phyloP scores from a whole-genome alignment of 805 yeast species.

The Wickerhamomyces xylosicus region DNA sequence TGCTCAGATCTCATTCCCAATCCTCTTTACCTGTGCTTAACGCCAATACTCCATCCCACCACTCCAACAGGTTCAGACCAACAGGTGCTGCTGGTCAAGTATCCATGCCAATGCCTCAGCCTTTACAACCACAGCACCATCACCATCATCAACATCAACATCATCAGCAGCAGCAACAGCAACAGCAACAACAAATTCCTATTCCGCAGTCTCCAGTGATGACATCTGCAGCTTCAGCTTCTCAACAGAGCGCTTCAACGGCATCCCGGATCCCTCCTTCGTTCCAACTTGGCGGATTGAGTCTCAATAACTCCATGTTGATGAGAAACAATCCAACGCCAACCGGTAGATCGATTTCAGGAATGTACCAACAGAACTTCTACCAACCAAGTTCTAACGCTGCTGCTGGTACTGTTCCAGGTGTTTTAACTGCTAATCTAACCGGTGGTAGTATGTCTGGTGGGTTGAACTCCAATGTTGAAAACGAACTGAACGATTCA shows the following conservation, averaged over 20 bases:
- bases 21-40: slow-evolving; percentile 20
- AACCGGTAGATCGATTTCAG: slow-evolving; percentile 14
- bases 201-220: slow-evolving; percentile 2
- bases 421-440: slow-evolving; percentile 2
- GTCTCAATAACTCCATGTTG: slow-evolving; percentile 11
- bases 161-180: neutral
- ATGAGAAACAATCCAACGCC: slow-evolving; percentile 23
- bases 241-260: slow-evolving; percentile 4
- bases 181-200: slow-evolving; percentile 1
- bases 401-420: slow-evolving; percentile 16
- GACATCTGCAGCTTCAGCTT: slow-evolving; percentile 1
- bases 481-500: slow-evolving; percentile 16
- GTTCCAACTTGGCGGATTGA: slow-evolving; percentile 13
- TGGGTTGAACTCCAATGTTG: slow-evolving; percentile 8
- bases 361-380: slow-evolving; percentile 9
- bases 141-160: slow-evolving; percentile 7
- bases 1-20: slow-evolving; percentile 20
- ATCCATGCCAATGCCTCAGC: neutral
- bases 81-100: too few relatives aligned
- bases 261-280: slow-evolving; percentile 19
- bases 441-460: slow-evolving; percentile 4
- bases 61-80: slow-evolving; percentile 10
- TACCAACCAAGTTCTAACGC: slow-evolving; percentile 13
- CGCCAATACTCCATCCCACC: slow-evolving; percentile 9
- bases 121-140: slow-evolving; percentile 5